Base-by-base conservation (phyloP, 2,329 filamentous ascomycete species). In the Pseudopyricularia cyperi region DNA sequence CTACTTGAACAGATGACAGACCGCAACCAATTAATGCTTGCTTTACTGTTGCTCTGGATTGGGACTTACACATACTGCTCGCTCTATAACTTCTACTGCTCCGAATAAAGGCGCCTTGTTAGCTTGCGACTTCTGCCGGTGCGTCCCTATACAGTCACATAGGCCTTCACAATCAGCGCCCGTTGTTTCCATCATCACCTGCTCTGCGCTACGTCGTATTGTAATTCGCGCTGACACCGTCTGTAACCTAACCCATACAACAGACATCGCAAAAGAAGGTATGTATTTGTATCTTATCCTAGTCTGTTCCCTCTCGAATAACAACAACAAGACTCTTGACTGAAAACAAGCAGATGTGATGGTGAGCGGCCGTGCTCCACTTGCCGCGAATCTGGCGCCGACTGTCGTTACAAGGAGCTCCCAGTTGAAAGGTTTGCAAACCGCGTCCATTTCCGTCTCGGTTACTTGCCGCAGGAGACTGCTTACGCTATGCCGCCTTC, bases 331-430 rank as follows among this genome's bases (percentile, higher is more conserved):
- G 14, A n/a, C 19, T 15, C 15, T 24, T 37, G 37, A 35, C 34
- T 50, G 33, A 50, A 7, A 17, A 34, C 4, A 37, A 61, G 65
- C 51, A 59, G 65, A 52, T 69, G 66, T 55, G 65, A 68, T 52
- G 66, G 66, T 34, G 63, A 67, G 52, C 62, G 58, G 37, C 66
- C 67, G 7, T 69, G 67, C 53, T 66, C 65, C 46, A 68, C 66
- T 2, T 69, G 67, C 54, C 57, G 57, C 39, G 66, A 68, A 42
- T 66, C 65, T 24, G 65, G 64, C 28, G 66, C 66, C 39, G 64
- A 68, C 53, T 69, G 67, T 50, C 62, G 64, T 7, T 69, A 68
- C 60, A 67, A 68, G 52, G 66, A 69, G 30, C 58, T 68, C 3
- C 65, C 66, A 1, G 54, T 57, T 7, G 60, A 59, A 24, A 56